Evolutionary conservation across 2,329 filamentous ascomycete genomes (phyloP).

Genomic region (Epichloe coenophiala): DNA sequence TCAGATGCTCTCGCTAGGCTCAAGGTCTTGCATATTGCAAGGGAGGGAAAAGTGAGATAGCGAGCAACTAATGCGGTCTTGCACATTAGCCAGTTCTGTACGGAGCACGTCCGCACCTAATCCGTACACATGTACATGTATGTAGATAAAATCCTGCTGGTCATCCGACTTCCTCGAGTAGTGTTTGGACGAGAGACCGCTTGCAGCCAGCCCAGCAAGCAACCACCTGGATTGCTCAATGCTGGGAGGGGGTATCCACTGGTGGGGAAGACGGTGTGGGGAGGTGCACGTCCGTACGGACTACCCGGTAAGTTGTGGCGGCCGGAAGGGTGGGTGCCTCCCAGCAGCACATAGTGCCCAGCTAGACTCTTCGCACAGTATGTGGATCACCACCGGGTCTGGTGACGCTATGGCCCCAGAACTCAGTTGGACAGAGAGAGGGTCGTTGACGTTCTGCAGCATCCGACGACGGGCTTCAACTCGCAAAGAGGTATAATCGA

Average conservation of each 20-base stretch:
- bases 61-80: not conserved
- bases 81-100: not conserved
- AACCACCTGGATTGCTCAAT: not conserved
- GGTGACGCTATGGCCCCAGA: conserved; percentile 6
- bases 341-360: not conserved
- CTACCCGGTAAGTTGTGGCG: not conserved
- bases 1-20: not conserved
- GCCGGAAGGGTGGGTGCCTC: conserved; percentile 3
- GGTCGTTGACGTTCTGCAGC: conserved; percentile 2
- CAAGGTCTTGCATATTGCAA: not conserved
- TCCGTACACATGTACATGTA: too few relatives aligned
- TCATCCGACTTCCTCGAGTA: conserved; percentile 5
- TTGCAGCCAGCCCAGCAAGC: conserved; percentile 6
- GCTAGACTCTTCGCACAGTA: conserved; percentile 1
- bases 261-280: conserved; percentile 1
- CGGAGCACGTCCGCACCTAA: not conserved
- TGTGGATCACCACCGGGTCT: conserved; percentile 4
- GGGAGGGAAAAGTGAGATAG: not conserved
- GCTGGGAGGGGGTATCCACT: not conserved
- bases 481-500: conserved; percentile 5
- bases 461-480: not conserved
- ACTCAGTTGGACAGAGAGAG: not conserved
- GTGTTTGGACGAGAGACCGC: conserved; percentile 4
- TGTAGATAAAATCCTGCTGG: conserved; percentile 2
- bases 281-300: not conserved